Evolutionary conservation across 2,329 filamentous ascomycete species (phyloP).

Genomic region (Botrytis byssoidea): DNA sequence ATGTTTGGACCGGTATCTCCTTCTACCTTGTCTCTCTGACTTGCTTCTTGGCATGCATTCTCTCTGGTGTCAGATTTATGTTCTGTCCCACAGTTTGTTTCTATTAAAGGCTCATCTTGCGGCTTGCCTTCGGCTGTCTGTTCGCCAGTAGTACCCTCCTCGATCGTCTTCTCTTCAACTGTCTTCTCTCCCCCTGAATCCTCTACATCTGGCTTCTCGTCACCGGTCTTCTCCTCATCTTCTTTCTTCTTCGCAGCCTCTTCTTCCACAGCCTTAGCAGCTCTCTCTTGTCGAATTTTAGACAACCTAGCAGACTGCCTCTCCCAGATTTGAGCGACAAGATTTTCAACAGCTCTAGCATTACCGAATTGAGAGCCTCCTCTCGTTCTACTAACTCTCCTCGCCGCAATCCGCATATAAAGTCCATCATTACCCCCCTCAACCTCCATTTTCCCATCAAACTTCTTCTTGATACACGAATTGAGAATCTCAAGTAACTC

Average conservation of each 20-base stretch:
- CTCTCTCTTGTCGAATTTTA: conserved; percentile 12
- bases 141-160: neutral
- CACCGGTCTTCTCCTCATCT: conserved; percentile 34
- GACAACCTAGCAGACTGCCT: conserved; percentile 50
- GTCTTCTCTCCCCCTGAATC: conserved; percentile 16
- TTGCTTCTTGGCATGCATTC: neutral
- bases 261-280: conserved; percentile 1
- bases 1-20: neutral
- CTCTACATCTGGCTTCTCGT: conserved; percentile 34
- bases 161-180: conserved; percentile 17
- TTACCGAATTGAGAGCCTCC: conserved; percentile 70
- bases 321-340: conserved; percentile 50
- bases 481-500: conserved; percentile 62
- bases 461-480: conserved; percentile 53
- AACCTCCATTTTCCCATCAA: conserved; percentile 53
- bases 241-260: neutral
- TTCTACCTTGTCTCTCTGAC: neutral
- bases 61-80: neutral
- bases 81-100: neutral
- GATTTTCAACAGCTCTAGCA: conserved; percentile 65
- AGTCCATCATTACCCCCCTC: conserved; percentile 58
- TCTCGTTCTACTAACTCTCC: conserved; percentile 59
- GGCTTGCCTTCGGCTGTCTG: neutral
- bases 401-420: conserved; percentile 60
- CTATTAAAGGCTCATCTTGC: conserved; percentile 46